These are phyloP conservation scores for Kodamaea kakaduensis DNA, from an alignment of 805 yeast genomes.

Conservation along the genomic window DNA sequence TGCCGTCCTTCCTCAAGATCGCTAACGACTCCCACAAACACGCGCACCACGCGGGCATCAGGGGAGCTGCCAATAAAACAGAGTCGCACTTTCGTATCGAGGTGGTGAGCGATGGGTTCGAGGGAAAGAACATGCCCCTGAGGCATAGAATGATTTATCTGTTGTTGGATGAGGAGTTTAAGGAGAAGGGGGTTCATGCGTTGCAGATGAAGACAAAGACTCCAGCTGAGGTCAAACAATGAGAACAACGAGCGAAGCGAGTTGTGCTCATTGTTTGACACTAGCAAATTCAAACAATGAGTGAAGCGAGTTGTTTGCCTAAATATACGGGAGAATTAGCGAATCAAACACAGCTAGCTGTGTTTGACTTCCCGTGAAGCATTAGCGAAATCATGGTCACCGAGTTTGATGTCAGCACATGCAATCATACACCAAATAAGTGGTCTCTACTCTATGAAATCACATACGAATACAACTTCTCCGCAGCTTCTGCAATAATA, in stretches of 20 bases:
- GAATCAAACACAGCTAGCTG: too few species aligned
- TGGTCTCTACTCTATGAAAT: too few species aligned
- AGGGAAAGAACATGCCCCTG: constrained; percentile 60
- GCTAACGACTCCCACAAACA: constrained; percentile 85
- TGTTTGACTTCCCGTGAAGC: too few species aligned
- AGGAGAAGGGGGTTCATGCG: constrained; percentile 76
- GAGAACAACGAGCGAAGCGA: too few species aligned
- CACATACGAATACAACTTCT: too few species aligned
- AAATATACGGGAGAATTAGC: too few species aligned
- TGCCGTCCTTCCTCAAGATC: constrained; percentile 49
- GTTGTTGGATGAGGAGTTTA: constrained; percentile 68
- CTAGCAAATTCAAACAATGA: neutral
- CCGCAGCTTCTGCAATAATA: too few species aligned
- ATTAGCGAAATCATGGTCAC: too few species aligned
- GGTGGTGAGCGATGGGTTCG: constrained; percentile 65
- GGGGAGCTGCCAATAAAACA: constrained; percentile 61
- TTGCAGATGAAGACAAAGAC: constrained; percentile 82
- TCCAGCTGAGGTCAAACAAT: constrained; percentile 19
- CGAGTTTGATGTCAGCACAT: too few species aligned
- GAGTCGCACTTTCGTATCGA: constrained; percentile 84
- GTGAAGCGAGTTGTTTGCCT: too few species aligned
- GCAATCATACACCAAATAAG: too few species aligned
- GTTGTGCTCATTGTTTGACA: too few species aligned
- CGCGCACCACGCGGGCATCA: constrained; percentile 79
- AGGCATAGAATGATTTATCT: constrained; percentile 77